Percentiles rank a stretch among this genome's conserved stretches.
Evolutionary conservation across 768 basidiomycete species (phyloP).

Genomic region (Macrolepiota albuminosa): DNA sequence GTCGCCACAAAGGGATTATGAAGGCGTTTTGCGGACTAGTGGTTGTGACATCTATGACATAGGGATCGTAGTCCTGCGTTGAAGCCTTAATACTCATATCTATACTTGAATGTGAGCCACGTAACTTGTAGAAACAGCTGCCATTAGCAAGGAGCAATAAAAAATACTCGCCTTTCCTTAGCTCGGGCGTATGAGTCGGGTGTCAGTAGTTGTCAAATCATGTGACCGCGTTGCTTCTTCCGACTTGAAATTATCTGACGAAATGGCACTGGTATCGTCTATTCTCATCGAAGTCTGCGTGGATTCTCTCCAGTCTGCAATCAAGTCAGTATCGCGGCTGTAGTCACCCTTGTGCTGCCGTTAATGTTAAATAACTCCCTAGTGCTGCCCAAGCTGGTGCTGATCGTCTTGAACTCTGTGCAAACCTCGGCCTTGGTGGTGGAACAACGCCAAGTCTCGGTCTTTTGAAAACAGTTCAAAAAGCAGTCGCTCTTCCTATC

Average conservation of each 20-base stretch:
- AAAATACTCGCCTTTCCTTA: too few relatives aligned
- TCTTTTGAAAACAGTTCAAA: constrained; percentile 54
- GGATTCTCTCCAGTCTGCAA: constrained; percentile 71
- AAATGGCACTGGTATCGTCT: constrained; percentile 15
- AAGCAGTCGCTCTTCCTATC: constrained; percentile 46
- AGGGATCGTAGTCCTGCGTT: not conserved
- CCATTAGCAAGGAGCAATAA: not conserved
- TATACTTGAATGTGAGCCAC: not conserved
- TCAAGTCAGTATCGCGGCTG: constrained; percentile 37
- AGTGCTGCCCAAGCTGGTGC: constrained; percentile 73
- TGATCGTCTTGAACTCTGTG: constrained; percentile 74
- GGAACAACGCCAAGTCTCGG: constrained; percentile 84
- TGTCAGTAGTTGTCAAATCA: not conserved
- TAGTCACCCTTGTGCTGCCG: constrained; percentile 9
- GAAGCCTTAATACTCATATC: not conserved
- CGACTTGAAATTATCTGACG: not conserved
- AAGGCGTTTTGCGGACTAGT: too few relatives aligned
- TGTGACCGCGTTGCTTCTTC: not conserved
- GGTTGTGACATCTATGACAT: too few relatives aligned
- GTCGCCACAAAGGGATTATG: too few relatives aligned
- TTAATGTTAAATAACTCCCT: constrained; percentile 10
- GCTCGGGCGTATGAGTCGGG: too few relatives aligned
- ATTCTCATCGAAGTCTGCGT: constrained; percentile 62
- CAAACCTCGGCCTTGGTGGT: constrained; percentile 66
- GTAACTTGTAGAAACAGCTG: not conserved